phyloP scores from a whole-genome alignment of 495 filamentous ascomycete genomes.

The Lepidopterella palustris region DNA sequence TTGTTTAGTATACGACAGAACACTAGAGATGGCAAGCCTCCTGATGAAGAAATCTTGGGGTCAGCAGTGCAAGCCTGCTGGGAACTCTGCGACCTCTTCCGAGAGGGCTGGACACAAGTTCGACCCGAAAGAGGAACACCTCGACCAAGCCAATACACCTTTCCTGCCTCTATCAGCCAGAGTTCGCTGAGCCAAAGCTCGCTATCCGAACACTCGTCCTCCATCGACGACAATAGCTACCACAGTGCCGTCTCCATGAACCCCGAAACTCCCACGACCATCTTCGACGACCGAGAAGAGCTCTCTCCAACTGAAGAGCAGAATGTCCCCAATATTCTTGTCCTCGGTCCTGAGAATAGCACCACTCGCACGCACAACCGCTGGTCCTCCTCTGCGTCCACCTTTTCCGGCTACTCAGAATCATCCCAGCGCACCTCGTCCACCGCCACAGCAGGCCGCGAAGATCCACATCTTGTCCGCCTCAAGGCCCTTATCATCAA shows the following conservation, averaged over 20 bases:
- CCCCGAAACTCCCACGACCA: slow-evolving; percentile 86
- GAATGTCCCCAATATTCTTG: slow-evolving; percentile 72
- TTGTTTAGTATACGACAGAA: slow-evolving; percentile 86
- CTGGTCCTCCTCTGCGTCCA: slow-evolving; percentile 71
- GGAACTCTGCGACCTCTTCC: slow-evolving; percentile 91
- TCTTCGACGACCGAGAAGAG: slow-evolving; percentile 78
- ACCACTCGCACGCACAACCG: slow-evolving; percentile 32
- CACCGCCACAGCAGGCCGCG: slow-evolving; percentile 59
- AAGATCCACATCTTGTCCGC: slow-evolving; percentile 67
- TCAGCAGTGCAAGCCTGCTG: slow-evolving; percentile 89
- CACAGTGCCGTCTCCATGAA: slow-evolving; percentile 29
- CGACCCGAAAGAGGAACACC: slow-evolving; percentile 84
- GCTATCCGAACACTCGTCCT: slow-evolving; percentile 43
- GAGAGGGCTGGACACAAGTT: slow-evolving; percentile 87
- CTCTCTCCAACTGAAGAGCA: slow-evolving; percentile 69
- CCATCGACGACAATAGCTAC: slow-evolving; percentile 28
- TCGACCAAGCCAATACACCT: slow-evolving; percentile 69
- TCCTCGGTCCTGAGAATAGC: slow-evolving; percentile 58
- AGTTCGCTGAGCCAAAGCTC: no score
- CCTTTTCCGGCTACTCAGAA: slow-evolving; percentile 62
- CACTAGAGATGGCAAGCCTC: slow-evolving; percentile 60
- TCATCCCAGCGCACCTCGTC: slow-evolving; percentile 42
- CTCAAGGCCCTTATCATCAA: slow-evolving; percentile 71
- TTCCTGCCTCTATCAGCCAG: slow-evolving; percentile 37
- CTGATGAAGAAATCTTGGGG: slow-evolving; percentile 76